Base-by-base conservation (phyloP, 768 basidiomycete species). In the Hemileccinum impolitum region DNA sequence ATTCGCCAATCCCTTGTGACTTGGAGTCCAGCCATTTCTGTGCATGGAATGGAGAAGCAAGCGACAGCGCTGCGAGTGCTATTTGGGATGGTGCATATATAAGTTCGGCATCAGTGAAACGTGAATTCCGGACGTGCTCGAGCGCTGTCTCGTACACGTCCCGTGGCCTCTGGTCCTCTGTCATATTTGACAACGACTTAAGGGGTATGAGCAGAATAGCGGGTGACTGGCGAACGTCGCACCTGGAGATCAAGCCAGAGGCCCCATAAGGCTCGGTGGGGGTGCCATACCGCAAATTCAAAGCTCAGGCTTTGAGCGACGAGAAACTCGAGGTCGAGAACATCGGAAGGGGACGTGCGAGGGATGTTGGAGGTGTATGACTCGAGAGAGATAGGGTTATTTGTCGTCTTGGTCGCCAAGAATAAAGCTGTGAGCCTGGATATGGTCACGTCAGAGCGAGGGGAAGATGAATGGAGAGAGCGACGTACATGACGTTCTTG, bases 381-480 rank as follows among this genome's bases (percentile, higher is more conserved):
- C 54, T 95, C 93, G 52, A 99, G 74, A 3, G 90, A 83, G 53
- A 97, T 90, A 1, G 90, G 87, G 57, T 88, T 82, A 59, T 98
- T 97, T n/a, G 92, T 94, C 6, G 96, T 98, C 73, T 99, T 99
- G 18, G 93, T 87, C 0, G 96, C 94, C 43, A 99, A 79, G 63
- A 96, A 99, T 17, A 99, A 73, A 10, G 94, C 85, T 0, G 96
- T 97, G 43, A 97, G 75, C 94, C 95, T 99, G 57, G 11, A 43
- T 42, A 23, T 14, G 35, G 49, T 53, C 28, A 12, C 28, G 28
- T 30, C 28, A 30, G 35, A 48, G 38, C 25, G 21, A 39, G 13
- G 28, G 17, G 30, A 21, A 10, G 13, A 38, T 9, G 19, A 30
- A 44, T 19, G 28, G 30, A 44, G 31, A 45, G 26, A 34, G n/a